Evolutionary conservation across 352 stramenopile genomes (phyloP).

Genomic region (Phytopythium boreale): DNA sequence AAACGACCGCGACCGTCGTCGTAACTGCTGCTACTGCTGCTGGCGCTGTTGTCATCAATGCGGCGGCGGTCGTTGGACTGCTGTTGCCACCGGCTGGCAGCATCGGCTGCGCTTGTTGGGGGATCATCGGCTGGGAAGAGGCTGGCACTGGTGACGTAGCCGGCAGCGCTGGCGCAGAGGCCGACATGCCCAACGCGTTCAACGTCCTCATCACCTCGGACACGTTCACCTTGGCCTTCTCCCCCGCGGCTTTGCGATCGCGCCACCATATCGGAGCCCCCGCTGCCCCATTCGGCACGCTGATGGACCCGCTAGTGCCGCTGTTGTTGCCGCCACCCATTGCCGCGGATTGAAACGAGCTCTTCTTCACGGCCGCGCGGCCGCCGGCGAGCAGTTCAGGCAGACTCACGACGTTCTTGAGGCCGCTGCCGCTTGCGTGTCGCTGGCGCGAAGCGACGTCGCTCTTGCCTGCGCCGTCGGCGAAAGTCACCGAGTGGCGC

Average conservation of each 20-base stretch:
- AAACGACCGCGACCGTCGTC: slow-evolving; percentile 12
- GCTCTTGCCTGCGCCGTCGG: not conserved
- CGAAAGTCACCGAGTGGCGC: not conserved
- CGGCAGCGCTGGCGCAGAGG: slow-evolving; percentile 28
- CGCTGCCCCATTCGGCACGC: not conserved
- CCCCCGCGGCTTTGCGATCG: not conserved
- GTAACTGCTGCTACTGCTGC: slow-evolving; percentile 1
- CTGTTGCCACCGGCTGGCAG: not conserved
- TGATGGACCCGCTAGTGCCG: slow-evolving; percentile 5
- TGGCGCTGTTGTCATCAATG: not conserved
- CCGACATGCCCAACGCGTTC: slow-evolving; percentile 43
- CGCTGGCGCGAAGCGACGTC: not conserved
- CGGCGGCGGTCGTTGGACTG: not conserved
- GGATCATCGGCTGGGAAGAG: not conserved
- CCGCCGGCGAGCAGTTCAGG: slow-evolving; percentile 24
- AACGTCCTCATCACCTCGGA: slow-evolving; percentile 53
- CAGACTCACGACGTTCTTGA: slow-evolving; percentile 33
- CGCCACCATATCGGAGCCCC: slow-evolving; percentile 2
- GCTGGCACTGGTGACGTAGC: not conserved
- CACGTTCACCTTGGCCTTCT: slow-evolving; percentile 25
- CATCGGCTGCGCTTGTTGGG: not conserved
- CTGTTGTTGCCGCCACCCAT: not conserved
- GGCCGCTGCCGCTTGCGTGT: slow-evolving; percentile 7
- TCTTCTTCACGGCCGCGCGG: slow-evolving; percentile 9
- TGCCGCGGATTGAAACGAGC: not conserved